Evolutionary conservation across 2,329 filamentous ascomycete species (phyloP), one percentile per base, ranked within the genome.

Genomic region (Aspergillus caelatus): DNA sequence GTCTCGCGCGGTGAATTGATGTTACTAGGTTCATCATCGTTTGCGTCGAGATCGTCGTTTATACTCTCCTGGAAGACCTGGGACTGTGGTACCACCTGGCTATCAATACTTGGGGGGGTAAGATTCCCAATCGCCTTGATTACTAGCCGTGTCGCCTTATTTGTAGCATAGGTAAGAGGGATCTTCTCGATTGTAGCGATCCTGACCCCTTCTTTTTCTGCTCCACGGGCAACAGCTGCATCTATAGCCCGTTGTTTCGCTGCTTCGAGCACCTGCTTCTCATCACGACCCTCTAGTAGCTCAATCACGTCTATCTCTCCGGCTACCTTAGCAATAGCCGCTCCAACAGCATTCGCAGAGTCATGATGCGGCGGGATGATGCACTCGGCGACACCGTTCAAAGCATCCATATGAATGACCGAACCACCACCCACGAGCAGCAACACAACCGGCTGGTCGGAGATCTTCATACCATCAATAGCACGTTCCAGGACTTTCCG

Each of bases 341-440:
- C 88, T 1, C 88, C 88, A 11, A 90, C 87, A 0, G 88, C 88
- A 69, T 90, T 90, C 10, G 88, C 88, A 1, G 89, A 85, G 3
- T 82, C 83, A 54, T 21, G n/a, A 7, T 21, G n/a, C 0, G 52
- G 52, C 16, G 52, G 52, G 0, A 14, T 39, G n/a, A 36, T 36
- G 7, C 19, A 16, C n/a, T 26, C 11, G 0, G 6, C 1, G 3
- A 21, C 52, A 54, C 52, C 30, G 0, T 23, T 32, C 11, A 54
- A n/a, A 9, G 3, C 21, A 6, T 19, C n/a, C 11, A n/a, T 12
- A 1, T 19, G 14, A 9, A 54, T 5, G 4, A 54, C 9, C 2
- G 52, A 85, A 4, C 88, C 88, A 0, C 88, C 88, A 9, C 88
- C 88, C 0, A 90, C 88, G 0, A 90, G 82, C 1, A 90, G 73